Percentiles rank a stretch among this genome's conserved stretches.
phyloP scores from a whole-genome alignment of 164 flowering plant species.

The Pachysandra terminalis region DNA sequence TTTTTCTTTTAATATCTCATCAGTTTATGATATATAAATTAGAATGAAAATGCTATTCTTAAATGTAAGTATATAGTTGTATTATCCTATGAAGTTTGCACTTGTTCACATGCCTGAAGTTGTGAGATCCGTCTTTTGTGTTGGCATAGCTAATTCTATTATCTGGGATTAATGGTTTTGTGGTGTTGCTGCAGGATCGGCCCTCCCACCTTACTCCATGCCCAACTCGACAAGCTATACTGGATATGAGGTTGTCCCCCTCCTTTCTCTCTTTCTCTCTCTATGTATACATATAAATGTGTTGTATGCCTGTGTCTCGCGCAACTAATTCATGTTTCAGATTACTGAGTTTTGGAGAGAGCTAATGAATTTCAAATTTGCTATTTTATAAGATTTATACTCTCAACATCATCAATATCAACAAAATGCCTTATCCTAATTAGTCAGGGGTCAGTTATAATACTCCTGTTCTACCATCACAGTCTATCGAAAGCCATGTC shows the following conservation, averaged over 20 bases:
- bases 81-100: neutral
- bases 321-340: no score
- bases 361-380: no score
- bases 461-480: no score
- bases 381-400: no score
- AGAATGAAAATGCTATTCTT: neutral
- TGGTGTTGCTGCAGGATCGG: slow-evolving; percentile 22
- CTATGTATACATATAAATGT: neutral
- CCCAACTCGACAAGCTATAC: slow-evolving; percentile 21
- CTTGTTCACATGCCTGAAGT: neutral
- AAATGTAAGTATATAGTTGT: neutral
- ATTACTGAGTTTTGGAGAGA: no score
- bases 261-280: no score
- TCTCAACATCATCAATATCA: no score
- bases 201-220: slow-evolving; percentile 21
- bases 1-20: neutral
- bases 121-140: neutral
- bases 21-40: neutral
- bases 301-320: no score
- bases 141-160: neutral
- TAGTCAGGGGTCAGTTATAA: no score
- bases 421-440: no score
- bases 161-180: neutral
- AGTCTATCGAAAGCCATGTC: no score
- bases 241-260: slow-evolving; percentile 28